A percentile compares a stretch with the other conserved stretches of the same genome.
Evolutionary conservation across 176 grass and related monocot genomes (phyloP).

Genomic region (Oryza nivara): DNA sequence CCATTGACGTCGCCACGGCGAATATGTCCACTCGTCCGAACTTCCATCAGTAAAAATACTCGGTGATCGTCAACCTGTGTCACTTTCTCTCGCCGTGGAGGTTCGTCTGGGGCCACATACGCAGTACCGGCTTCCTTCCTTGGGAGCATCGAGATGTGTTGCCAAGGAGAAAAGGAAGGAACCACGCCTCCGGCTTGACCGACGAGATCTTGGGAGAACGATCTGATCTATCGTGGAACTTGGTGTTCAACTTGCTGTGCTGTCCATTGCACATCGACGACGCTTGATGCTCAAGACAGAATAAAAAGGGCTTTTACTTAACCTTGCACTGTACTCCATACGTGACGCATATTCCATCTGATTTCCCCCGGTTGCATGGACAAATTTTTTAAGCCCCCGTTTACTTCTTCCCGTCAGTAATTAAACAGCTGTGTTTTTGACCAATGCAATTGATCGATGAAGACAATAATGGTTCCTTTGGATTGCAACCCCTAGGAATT

Average conservation of each 20-base stretch:
- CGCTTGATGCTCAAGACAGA: slow-evolving; percentile 25
- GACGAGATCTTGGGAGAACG: not conserved
- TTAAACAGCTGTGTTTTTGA: not conserved
- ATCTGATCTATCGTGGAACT: slow-evolving; percentile 21
- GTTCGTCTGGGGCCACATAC: not conserved
- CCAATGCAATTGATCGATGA: not conserved
- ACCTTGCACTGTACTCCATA: not conserved
- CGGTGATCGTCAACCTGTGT: not conserved
- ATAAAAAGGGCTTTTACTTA: not conserved
- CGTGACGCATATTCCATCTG: not conserved
- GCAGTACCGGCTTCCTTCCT: not conserved
- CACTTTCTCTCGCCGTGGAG: not conserved
- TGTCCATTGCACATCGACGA: not conserved
- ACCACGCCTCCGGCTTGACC: slow-evolving; percentile 15
- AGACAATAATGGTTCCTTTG: too few relatives aligned
- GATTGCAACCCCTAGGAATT: too few relatives aligned
- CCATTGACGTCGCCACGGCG: not conserved
- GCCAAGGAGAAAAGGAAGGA: not conserved
- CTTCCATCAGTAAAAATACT: too few relatives aligned
- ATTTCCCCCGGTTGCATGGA: not conserved
- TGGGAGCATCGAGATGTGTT: not conserved
- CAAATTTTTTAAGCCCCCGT: not conserved
- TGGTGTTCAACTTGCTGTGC: slow-evolving; percentile 21
- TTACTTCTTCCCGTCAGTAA: not conserved
- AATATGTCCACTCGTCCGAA: not conserved